Base-by-base conservation (phyloP, 176 grass and related monocot genomes). In the Oryza officinalis region DNA sequence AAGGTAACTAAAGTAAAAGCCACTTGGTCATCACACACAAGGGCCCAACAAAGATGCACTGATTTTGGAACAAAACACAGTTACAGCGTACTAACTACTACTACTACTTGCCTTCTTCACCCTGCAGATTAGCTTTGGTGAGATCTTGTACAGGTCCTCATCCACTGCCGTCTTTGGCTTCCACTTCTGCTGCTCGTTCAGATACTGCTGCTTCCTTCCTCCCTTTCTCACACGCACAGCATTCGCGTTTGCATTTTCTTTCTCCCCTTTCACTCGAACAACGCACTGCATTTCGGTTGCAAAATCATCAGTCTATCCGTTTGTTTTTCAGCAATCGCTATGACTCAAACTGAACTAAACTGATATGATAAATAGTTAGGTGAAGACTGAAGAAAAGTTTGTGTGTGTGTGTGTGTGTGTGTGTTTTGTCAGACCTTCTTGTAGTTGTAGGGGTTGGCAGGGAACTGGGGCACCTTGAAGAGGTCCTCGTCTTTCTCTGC, bases 71-170 rank as follows among this genome's bases (percentile, higher is more conserved):
- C 63, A 80, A 68, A 75, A 10, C 27, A 28, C 8, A 74, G 31
- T 65, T 47, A 60, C 65, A 74, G 20, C 35, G 8, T 31, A 35
- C 33, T 35, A 35, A 30, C 28, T 30, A 30, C 28, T 30, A 30
- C 28, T 30, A 30, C 2, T n/a, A 30, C 84, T 91, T 90, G 84
- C 88, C 91, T 93, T 89, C 65, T 89, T 87, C 75, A 91, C 83
- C 91, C 92, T 89, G 81, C 91, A 92, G 35, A 97, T 59, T 37
- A 94, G 78, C 65, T 94, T 87, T 13, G 90, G 88, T 8, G 94
- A 91, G 28, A 97, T 92, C 92, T 91, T 92, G 88, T 97, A 97
- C 70, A 97, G 77, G 87, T 97, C 94, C 75, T 97, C 92, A 59
- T 97, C 94, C 13, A 91, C 79, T 20, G 59, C 44, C 18, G 71